Evolutionary conservation across 129 eudicot genomes (phyloP).

Genomic region (Lactuca sativa): DNA sequence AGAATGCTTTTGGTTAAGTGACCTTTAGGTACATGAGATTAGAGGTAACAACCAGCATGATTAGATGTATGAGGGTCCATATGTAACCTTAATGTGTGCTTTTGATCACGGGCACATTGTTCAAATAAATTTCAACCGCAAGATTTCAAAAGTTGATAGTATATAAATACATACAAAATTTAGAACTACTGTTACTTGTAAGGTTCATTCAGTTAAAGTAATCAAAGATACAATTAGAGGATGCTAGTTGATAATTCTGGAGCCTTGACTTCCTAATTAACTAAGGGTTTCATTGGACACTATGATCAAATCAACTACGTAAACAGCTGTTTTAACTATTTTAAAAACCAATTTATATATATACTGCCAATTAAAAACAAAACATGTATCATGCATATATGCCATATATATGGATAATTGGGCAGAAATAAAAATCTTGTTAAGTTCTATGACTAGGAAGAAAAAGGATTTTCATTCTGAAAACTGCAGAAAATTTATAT

Average conservation of each 20-base stretch:
- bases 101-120: slow-evolving; percentile 13
- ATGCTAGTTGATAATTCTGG: neutral
- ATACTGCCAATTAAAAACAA: neutral
- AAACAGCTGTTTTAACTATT: neutral
- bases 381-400: neutral
- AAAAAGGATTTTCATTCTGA: neutral
- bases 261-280: neutral
- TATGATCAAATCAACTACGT: neutral
- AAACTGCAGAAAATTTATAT: neutral
- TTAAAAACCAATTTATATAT: neutral
- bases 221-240: neutral
- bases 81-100: slow-evolving; percentile 19
- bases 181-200: neutral
- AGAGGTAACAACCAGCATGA: slow-evolving; percentile 42
- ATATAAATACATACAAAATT: neutral
- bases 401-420: neutral
- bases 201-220: neutral
- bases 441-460: neutral
- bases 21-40: slow-evolving; percentile 38
- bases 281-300: neutral
- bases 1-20: slow-evolving; percentile 34
- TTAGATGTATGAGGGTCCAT: slow-evolving; percentile 44
- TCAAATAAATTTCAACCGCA: neutral
- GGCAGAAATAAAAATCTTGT: neutral
- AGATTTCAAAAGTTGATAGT: neutral